Conservation (phyloP, 768 basidiomycete species). For the Trametes meyenii region DNA sequence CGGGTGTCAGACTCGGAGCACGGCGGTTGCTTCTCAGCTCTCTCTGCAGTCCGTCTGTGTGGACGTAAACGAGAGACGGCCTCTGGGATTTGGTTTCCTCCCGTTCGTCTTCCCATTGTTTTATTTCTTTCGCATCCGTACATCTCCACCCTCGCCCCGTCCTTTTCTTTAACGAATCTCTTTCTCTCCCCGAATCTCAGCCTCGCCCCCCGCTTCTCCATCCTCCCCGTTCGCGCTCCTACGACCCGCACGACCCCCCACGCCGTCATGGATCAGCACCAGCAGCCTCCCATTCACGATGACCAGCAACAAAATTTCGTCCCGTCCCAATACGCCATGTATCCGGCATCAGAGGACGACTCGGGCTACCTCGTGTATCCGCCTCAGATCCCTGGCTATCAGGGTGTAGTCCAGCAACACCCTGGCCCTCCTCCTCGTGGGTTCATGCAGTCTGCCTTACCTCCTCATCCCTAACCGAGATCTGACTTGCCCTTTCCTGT, state of each 20-base stretch:
- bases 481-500: slow-evolving; percentile 50
- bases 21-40: slow-evolving; percentile 7
- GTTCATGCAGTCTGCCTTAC: slow-evolving; percentile 44
- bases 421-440: slow-evolving; percentile 71
- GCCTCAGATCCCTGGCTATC: slow-evolving; percentile 60
- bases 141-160: slow-evolving; percentile 28
- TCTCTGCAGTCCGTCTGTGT: slow-evolving; percentile 17
- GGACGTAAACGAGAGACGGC: slow-evolving; percentile 33
- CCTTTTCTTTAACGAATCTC: slow-evolving; percentile 38
- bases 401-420: slow-evolving; percentile 44
- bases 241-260: slow-evolving; percentile 26
- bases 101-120: slow-evolving; percentile 30
- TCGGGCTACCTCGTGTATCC: slow-evolving; percentile 37
- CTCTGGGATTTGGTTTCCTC: slow-evolving; percentile 28
- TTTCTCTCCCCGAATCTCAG: slow-evolving; percentile 32
- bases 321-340: slow-evolving; percentile 38
- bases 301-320: slow-evolving; percentile 34
- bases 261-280: slow-evolving; percentile 29
- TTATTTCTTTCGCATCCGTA: slow-evolving; percentile 27
- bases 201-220: slow-evolving; percentile 32
- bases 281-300: slow-evolving; percentile 35
- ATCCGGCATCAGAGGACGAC: slow-evolving; percentile 38
- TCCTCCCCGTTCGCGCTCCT: slow-evolving; percentile 6
- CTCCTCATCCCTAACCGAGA: slow-evolving; percentile 51
- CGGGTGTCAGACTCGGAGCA: slow-evolving; percentile 8